Percentiles rank a stretch among this genome's conserved stretches.
phyloP scores from a whole-genome alignment of 768 basidiomycete species.

The Mrakia gelida region DNA sequence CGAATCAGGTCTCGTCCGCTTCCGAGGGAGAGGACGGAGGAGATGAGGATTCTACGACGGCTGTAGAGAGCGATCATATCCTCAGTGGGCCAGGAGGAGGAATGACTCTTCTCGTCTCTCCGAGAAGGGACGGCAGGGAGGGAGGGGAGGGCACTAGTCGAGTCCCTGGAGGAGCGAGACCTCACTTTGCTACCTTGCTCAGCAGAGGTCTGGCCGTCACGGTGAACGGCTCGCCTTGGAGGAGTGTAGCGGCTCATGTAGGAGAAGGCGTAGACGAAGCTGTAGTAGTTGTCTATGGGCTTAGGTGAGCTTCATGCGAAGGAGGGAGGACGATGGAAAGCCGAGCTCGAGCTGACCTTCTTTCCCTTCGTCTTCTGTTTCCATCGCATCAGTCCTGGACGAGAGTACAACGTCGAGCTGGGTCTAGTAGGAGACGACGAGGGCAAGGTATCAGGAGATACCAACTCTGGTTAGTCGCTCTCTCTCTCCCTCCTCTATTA shows the following conservation, averaged over 20 bases:
- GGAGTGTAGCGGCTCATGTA: slow-evolving; percentile 69
- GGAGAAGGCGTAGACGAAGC: slow-evolving; percentile 70
- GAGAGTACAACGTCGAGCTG: slow-evolving; percentile 32
- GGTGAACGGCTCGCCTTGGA: slow-evolving; percentile 74
- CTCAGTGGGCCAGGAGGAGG: not conserved
- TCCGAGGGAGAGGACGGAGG: slow-evolving; percentile 22
- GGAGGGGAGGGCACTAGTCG: not conserved
- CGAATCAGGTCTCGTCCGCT: not conserved
- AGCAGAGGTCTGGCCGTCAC: slow-evolving; percentile 71
- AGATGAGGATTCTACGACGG: not conserved
- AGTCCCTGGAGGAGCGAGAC: not conserved
- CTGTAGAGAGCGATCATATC: not conserved
- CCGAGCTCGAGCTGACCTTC: slow-evolving; percentile 35
- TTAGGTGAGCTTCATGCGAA: slow-evolving; percentile 58
- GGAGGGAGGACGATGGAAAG: not conserved
- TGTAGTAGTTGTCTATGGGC: slow-evolving; percentile 81
- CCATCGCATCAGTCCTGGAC: slow-evolving; percentile 25
- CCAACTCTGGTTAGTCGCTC: not conserved
- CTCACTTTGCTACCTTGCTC: slow-evolving; percentile 43
- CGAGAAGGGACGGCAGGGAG: not conserved
- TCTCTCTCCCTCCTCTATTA: not conserved
- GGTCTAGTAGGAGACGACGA: slow-evolving; percentile 31
- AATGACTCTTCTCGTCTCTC: not conserved
- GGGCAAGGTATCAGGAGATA: not conserved
- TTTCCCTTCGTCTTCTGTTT: slow-evolving; percentile 37